phyloP scores from a whole-genome alignment of 257 asterid species.

The Plantago elongata region DNA sequence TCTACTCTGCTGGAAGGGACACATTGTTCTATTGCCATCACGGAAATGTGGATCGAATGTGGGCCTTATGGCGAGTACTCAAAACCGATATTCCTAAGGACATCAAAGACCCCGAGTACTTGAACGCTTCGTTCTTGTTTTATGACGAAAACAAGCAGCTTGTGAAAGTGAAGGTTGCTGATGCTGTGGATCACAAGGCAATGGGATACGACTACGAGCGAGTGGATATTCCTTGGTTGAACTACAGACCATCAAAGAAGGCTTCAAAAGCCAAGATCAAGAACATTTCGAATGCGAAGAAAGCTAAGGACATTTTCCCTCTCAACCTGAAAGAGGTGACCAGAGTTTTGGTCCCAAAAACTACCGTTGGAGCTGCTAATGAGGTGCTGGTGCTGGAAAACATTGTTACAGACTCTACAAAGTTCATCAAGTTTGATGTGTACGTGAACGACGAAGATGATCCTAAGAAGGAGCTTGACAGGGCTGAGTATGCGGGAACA shows the following conservation, averaged over 20 bases:
- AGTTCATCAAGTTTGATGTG: conserved; percentile 43
- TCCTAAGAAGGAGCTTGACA: conserved; percentile 26
- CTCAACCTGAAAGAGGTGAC: conserved; percentile 20
- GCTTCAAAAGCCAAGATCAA: conserved; percentile 17
- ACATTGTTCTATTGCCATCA: conserved; percentile 52
- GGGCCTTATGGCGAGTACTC: conserved; percentile 44
- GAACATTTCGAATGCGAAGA: conserved; percentile 15
- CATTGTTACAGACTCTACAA: conserved; percentile 21
- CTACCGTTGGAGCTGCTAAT: conserved; percentile 29
- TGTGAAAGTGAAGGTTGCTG: conserved; percentile 35
- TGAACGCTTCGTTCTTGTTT: conserved; percentile 45
- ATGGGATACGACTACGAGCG: conserved; percentile 39
- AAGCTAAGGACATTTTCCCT: conserved; percentile 28
- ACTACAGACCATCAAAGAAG: conserved; percentile 30
- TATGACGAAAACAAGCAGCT: conserved; percentile 43
- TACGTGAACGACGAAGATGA: conserved; percentile 51
- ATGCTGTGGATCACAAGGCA: conserved; percentile 21
- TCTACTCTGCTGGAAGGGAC: conserved; percentile 64
- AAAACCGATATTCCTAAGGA: conserved; percentile 28
- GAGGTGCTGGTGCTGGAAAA: conserved; percentile 35
- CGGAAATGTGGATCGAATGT: conserved; percentile 62
- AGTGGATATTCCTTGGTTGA: conserved; percentile 40
- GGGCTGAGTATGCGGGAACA: conserved; percentile 46
- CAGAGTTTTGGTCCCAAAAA: conserved; percentile 29
- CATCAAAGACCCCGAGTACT: conserved; percentile 27